phyloP scores from a whole-genome alignment of 192 early-diverging fungal genomes.

The Pilobolus umbonatus region DNA sequence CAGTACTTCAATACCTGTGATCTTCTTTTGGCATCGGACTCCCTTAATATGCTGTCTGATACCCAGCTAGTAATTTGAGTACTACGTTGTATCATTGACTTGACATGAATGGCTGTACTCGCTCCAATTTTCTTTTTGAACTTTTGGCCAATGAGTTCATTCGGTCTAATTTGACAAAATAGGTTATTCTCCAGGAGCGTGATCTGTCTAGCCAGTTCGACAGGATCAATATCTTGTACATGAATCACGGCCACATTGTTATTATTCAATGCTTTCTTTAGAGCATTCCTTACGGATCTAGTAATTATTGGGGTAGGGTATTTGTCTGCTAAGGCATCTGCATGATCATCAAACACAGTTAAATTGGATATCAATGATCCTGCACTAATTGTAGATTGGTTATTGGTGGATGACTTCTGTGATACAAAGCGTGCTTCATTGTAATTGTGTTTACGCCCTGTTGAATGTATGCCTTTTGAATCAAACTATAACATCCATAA shows the following conservation, averaged over 20 bases:
- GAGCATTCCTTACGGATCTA: not conserved
- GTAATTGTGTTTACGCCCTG: not conserved
- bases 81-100: conserved; percentile 29
- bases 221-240: conserved; percentile 51
- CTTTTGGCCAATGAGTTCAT: conserved; percentile 50
- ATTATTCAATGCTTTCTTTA: conserved; percentile 4
- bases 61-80: conserved; percentile 68
- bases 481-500: conserved; percentile 11
- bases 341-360: not conserved
- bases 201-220: conserved; percentile 65
- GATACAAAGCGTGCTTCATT: not conserved
- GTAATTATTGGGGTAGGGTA: conserved; percentile 12
- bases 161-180: conserved; percentile 58
- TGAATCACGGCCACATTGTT: not conserved
- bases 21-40: conserved; percentile 66
- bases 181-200: conserved; percentile 70
- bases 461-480: not conserved
- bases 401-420: not conserved
- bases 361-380: not conserved
- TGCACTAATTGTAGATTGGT: not conserved
- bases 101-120: conserved; percentile 38
- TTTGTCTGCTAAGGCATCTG: not conserved
- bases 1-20: conserved; percentile 66
- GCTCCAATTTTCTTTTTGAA: conserved; percentile 23
- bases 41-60: conserved; percentile 64